These are phyloP conservation scores for Pseudogymnoascus sp. DNA, from an alignment of 2,329 filamentous ascomycete species.

Conservation along the genomic window DNA sequence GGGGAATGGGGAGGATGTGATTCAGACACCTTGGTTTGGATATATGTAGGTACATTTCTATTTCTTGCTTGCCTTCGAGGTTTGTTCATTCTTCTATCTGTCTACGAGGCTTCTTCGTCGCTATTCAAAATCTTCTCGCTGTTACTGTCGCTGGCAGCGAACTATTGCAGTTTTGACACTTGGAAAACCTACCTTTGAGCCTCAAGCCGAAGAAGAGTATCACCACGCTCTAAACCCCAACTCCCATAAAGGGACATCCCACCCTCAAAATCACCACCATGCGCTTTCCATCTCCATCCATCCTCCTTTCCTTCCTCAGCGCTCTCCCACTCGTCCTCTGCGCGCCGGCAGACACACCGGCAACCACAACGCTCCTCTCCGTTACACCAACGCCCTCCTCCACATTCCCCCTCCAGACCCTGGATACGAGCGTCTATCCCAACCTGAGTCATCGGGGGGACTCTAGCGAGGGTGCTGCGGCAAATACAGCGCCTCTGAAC, in stretches of 20 bases:
- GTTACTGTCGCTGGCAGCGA: not conserved
- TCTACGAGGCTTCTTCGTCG: not conserved
- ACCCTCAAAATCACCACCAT: not conserved
- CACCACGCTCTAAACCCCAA: not conserved
- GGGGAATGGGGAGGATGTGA: not conserved
- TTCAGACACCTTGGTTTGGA: not conserved
- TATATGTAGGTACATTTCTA: not conserved
- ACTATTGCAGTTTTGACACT: not conserved
- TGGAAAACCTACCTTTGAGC: not conserved
- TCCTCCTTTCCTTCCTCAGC: not conserved
- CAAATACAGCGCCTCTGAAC: not conserved
- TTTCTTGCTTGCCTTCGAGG: not conserved
- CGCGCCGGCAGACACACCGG: not conserved
- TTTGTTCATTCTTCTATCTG: not conserved
- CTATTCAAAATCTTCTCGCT: not conserved
- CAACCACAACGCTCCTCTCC: not conserved
- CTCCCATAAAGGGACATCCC: not conserved
- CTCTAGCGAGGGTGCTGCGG: not conserved
- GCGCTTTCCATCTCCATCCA: not conserved
- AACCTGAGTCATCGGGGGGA: not conserved
- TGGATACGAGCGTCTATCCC: not conserved
- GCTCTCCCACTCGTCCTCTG: not conserved
- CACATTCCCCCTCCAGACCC: not conserved
- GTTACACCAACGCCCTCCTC: not conserved
- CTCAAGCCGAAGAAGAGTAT: not conserved